phyloP scores from a whole-genome alignment of 2,329 filamentous ascomycete species.

The Golovinomyces cichoracearum region DNA sequence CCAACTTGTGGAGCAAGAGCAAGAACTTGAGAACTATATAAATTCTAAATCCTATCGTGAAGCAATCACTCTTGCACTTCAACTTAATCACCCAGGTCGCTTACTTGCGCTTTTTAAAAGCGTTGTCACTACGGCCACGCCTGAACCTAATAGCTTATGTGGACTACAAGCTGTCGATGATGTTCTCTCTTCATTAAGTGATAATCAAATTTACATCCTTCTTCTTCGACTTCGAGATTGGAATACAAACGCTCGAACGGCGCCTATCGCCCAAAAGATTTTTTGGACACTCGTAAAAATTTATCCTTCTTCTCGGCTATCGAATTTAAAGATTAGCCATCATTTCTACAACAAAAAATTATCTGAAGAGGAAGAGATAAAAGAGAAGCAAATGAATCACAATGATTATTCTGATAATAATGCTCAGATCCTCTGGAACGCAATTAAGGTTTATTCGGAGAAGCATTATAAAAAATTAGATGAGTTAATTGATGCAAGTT shows the following conservation, averaged over 20 bases:
- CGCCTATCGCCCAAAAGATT: slow-evolving; percentile 62
- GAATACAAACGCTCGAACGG: slow-evolving; percentile 85
- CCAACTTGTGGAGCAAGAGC: slow-evolving; percentile 73
- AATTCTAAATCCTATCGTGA: slow-evolving; percentile 69
- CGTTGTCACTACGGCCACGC: slow-evolving; percentile 37
- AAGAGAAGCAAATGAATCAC: background rate
- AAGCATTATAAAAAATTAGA: slow-evolving; percentile 75
- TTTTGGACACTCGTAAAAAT: slow-evolving; percentile 54
- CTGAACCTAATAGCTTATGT: slow-evolving; percentile 35
- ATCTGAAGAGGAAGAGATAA: background rate
- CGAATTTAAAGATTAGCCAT: slow-evolving; percentile 37
- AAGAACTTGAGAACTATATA: slow-evolving; percentile 81
- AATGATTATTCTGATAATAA: slow-evolving; percentile 27
- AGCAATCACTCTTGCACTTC: slow-evolving; percentile 72
- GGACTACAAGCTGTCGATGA: slow-evolving; percentile 52
- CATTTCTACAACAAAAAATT: slow-evolving; percentile 22
- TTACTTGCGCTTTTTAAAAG: slow-evolving; percentile 62
- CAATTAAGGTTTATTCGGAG: slow-evolving; percentile 74
- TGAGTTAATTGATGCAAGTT: slow-evolving; percentile 81
- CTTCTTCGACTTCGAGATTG: slow-evolving; percentile 70
- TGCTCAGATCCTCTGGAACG: slow-evolving; percentile 62
- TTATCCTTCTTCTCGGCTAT: slow-evolving; percentile 55
- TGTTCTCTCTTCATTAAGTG: slow-evolving; percentile 50
- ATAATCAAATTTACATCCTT: slow-evolving; percentile 65
- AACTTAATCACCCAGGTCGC: slow-evolving; percentile 79